Conservation (phyloP, 2,329 filamentous ascomycete species). For the Aspergillus sp. region DNA sequence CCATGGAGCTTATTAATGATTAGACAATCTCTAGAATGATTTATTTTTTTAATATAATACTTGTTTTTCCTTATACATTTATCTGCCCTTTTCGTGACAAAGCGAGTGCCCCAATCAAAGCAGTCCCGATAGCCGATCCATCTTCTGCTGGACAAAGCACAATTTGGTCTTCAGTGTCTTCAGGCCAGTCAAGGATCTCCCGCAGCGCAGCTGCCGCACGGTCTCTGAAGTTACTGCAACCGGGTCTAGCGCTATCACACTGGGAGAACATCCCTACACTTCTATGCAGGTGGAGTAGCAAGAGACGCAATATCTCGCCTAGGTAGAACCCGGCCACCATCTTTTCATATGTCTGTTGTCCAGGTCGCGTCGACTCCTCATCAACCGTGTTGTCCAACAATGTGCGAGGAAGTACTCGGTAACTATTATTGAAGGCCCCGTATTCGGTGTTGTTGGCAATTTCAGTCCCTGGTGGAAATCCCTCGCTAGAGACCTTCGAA, state of each 20-base stretch:
- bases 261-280: background rate
- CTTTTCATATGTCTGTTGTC: background rate
- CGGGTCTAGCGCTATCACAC: background rate
- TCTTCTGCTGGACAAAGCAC: background rate
- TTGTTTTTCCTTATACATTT: too few species aligned
- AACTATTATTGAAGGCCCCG: background rate
- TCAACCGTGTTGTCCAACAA: background rate
- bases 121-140: background rate
- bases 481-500: background rate
- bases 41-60: too few species aligned
- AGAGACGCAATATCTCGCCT: background rate
- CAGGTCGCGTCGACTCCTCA: background rate
- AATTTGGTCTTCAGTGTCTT: background rate
- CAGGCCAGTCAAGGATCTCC: background rate
- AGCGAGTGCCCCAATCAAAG: background rate
- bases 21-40: too few species aligned
- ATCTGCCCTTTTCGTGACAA: too few species aligned
- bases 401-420: background rate
- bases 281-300: background rate
- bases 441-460: background rate
- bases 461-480: background rate
- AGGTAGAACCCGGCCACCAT: background rate
- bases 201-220: background rate
- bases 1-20: too few species aligned
- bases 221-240: background rate